Conservation (phyloP, 1,284 basidiomycete species). For the Megacollybia platyphylla region DNA sequence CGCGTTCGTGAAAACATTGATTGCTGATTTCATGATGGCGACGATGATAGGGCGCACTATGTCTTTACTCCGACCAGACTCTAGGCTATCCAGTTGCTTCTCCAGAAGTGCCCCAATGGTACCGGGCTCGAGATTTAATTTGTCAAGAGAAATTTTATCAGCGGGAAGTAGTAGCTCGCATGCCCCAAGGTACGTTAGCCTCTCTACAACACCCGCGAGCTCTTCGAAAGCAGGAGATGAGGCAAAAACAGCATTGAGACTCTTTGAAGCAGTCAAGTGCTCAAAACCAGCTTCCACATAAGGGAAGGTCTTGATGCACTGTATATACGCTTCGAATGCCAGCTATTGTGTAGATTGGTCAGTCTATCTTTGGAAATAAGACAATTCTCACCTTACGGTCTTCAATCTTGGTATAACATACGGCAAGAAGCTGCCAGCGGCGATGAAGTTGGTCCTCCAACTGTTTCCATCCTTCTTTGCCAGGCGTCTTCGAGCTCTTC, state of each 20-base stretch:
- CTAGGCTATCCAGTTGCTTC: constrained; percentile 43
- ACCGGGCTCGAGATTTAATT: constrained; percentile 12
- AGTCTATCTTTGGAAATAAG: neutral
- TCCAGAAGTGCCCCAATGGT: constrained; percentile 46
- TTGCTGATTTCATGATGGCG: constrained; percentile 31
- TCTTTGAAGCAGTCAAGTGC: constrained; percentile 15
- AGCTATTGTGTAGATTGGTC: constrained; percentile 22
- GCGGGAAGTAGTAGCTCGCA: constrained; percentile 48
- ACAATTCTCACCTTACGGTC: constrained; percentile 44
- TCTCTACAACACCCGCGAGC: constrained; percentile 45
- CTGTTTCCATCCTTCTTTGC: constrained; percentile 34
- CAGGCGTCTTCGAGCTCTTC: constrained; percentile 7
- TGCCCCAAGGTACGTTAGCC: constrained; percentile 49
- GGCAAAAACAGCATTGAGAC: constrained; percentile 21
- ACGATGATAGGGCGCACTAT: constrained; percentile 25
- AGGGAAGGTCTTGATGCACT: constrained; percentile 41
- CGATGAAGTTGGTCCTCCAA: constrained; percentile 2
- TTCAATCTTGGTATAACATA: constrained; percentile 61
- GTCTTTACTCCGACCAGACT: constrained; percentile 41
- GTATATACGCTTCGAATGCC: constrained; percentile 44
- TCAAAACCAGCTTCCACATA: constrained; percentile 25
- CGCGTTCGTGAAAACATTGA: constrained; percentile 32
- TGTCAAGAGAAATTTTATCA: constrained; percentile 29
- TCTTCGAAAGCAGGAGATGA: constrained; percentile 30
- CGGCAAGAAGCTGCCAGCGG: constrained; percentile 71